These are phyloP conservation scores for Dispira simplex DNA, from an alignment of 192 early-diverging fungal genomes.

Conservation along the genomic window DNA sequence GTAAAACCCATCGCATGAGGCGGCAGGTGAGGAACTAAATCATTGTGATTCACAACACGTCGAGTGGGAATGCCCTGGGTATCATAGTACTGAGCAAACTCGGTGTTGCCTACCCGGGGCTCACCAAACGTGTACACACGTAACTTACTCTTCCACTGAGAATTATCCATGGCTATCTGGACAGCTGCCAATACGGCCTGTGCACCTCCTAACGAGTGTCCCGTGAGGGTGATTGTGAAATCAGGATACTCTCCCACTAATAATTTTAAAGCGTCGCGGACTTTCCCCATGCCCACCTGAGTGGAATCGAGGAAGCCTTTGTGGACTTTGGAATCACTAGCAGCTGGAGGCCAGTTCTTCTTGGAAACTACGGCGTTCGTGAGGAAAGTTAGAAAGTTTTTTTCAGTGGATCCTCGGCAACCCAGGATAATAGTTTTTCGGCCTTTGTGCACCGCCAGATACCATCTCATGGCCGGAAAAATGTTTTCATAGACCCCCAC, in stretches of 20 bases:
- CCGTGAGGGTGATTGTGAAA: background rate
- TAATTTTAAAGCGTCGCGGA: background rate
- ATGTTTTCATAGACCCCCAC: background rate
- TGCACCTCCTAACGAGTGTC: constrained; percentile 25
- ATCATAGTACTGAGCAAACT: constrained; percentile 19
- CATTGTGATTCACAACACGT: constrained; percentile 23
- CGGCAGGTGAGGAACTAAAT: constrained; percentile 20
- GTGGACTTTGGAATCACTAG: background rate
- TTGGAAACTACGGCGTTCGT: background rate
- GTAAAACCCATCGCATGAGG: constrained; percentile 15
- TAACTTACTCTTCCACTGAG: constrained; percentile 14
- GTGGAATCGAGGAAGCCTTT: background rate
- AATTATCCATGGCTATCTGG: constrained; percentile 16
- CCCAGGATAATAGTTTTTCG: constrained; percentile 16
- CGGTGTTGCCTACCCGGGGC: constrained; percentile 24
- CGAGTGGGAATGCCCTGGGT: constrained; percentile 14
- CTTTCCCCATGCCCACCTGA: background rate
- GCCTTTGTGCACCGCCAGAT: background rate
- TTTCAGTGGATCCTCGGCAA: constrained; percentile 16
- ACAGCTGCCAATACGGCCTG: constrained; percentile 18
- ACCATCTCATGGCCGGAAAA: background rate
- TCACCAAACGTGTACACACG: constrained; percentile 22
- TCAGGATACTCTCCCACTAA: background rate
- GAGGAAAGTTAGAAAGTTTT: background rate
- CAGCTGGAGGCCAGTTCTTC: background rate